phyloP scores from a whole-genome alignment of 306 rosid genomes.

The Ormosia emarginata region DNA sequence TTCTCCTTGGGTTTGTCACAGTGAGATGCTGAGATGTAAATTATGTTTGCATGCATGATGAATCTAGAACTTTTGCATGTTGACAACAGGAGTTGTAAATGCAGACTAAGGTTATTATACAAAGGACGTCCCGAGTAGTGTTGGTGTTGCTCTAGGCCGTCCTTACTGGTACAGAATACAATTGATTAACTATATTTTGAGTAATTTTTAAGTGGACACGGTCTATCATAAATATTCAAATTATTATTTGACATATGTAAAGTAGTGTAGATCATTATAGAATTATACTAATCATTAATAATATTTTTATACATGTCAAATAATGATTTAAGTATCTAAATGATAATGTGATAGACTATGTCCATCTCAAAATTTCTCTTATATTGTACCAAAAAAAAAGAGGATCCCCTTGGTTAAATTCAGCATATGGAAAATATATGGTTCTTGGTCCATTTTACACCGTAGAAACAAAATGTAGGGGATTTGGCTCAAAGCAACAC shows the following conservation, averaged over 20 bases:
- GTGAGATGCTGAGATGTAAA: conserved; percentile 1
- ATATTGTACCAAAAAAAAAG: background rate
- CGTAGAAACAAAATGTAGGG: background rate
- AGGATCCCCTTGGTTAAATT: background rate
- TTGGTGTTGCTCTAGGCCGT: background rate
- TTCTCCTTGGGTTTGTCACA: background rate
- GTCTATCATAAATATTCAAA: too few relatives aligned
- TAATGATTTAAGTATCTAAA: too few relatives aligned
- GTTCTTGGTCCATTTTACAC: background rate
- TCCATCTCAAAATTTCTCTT: too few relatives aligned
- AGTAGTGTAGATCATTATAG: too few relatives aligned
- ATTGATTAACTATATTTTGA: background rate
- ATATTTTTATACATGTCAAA: too few relatives aligned
- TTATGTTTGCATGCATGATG: background rate
- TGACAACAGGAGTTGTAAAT: background rate
- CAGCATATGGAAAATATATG: background rate
- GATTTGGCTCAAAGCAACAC: background rate
- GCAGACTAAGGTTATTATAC: background rate
- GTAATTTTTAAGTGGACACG: too few relatives aligned
- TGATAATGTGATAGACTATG: too few relatives aligned
- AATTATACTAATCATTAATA: too few relatives aligned
- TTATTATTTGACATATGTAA: too few relatives aligned
- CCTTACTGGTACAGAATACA: background rate
- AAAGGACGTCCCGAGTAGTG: background rate
- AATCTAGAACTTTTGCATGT: background rate